Evolutionary conservation across 805 yeast genomes (phyloP).

Genomic region (Sugiyamaella valdiviana): DNA sequence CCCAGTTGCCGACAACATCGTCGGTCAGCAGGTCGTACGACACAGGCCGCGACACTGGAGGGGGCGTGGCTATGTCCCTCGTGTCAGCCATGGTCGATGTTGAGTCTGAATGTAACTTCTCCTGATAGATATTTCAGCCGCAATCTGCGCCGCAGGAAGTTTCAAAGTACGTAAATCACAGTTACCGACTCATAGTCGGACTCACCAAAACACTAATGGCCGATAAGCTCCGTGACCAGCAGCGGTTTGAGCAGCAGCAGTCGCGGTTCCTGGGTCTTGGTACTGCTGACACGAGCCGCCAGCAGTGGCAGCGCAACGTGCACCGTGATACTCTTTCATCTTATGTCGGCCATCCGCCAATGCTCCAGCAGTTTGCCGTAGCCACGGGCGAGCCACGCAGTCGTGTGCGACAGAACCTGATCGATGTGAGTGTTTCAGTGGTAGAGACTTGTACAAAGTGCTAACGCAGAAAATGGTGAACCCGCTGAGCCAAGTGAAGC

Average conservation of each 20-base stretch:
- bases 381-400: slow-evolving; percentile 43
- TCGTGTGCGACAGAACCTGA: slow-evolving; percentile 20
- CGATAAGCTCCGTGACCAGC: slow-evolving; percentile 57
- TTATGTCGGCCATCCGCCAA: slow-evolving; percentile 51
- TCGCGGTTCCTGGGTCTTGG: slow-evolving; percentile 72
- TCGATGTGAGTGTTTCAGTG: slow-evolving; percentile 25
- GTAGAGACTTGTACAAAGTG: background rate
- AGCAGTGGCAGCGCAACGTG: slow-evolving; percentile 63
- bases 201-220: slow-evolving; percentile 36
- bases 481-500: background rate
- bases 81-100: background rate
- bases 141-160: no score
- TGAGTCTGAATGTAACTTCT: no score
- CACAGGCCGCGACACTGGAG: background rate
- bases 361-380: slow-evolving; percentile 49
- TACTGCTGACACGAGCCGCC: slow-evolving; percentile 58
- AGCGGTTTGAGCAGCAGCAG: slow-evolving; percentile 49
- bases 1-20: background rate
- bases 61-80: background rate
- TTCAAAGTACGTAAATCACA: no score
- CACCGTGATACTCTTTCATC: slow-evolving; percentile 62
- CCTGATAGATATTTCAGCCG: no score
- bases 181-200: background rate
- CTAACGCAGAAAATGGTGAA: slow-evolving; percentile 6
- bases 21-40: background rate